Percentiles rank a stretch among this genome's conserved stretches.
These are phyloP conservation scores for Aspergillus coremiiformis DNA, from an alignment of 495 filamentous ascomycete species.

Conservation along the genomic window DNA sequence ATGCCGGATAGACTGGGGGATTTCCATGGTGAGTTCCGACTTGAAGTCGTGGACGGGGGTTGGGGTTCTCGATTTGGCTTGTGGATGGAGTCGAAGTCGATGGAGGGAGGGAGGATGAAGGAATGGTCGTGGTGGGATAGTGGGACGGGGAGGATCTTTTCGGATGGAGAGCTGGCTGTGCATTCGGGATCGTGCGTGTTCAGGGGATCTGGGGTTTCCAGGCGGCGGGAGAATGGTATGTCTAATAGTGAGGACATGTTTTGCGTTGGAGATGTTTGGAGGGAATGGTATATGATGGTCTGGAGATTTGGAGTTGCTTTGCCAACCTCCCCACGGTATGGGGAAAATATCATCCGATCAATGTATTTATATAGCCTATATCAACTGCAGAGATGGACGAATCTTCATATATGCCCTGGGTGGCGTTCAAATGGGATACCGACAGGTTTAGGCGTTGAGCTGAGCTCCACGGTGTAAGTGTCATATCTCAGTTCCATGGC, in stretches of 20 bases:
- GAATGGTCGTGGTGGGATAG: background rate
- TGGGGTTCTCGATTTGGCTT: background rate
- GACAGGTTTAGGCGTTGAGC: no score
- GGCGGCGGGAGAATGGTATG: background rate
- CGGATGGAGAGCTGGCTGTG: background rate
- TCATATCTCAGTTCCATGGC: background rate
- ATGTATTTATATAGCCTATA: no score
- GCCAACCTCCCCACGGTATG: no score
- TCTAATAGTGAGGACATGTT: background rate
- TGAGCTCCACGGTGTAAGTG: background rate
- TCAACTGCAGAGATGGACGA: no score
- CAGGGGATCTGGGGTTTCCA: background rate
- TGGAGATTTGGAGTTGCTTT: no score
- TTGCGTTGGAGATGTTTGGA: no score
- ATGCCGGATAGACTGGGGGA: background rate
- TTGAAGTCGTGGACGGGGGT: background rate
- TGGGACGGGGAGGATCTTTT: background rate
- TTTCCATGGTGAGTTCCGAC: background rate
- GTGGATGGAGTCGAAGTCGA: background rate
- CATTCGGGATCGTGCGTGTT: background rate
- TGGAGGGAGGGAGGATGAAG: background rate
- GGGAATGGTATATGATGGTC: no score
- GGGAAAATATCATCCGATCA: no score
- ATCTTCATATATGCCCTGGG: background rate
- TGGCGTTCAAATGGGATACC: background rate